phyloP scores from a whole-genome alignment of 805 yeast species.

The Starmerella vitae region DNA sequence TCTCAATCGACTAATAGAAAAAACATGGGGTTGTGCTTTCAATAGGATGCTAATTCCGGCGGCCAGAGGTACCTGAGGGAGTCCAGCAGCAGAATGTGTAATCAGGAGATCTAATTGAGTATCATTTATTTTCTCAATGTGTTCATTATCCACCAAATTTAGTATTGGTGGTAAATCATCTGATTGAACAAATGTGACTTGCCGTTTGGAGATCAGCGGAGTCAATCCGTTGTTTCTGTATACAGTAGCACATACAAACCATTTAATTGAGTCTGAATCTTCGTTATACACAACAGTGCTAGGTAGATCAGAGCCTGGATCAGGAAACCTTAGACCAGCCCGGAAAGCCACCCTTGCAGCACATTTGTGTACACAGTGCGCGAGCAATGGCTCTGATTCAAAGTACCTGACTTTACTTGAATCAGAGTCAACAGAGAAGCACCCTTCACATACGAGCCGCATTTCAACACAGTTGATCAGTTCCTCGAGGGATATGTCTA shows the following conservation, averaged over 20 bases:
- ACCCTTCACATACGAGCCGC: constrained; percentile 8
- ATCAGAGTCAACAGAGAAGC: not conserved
- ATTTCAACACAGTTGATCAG: constrained; percentile 1
- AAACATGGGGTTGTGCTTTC: constrained; percentile 1
- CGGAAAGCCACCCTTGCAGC: not conserved
- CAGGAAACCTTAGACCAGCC: constrained; percentile 10
- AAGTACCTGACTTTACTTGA: constrained; percentile 1
- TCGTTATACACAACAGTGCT: constrained; percentile 8
- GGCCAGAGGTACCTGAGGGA: constrained; percentile 12
- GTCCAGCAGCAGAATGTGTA: constrained; percentile 13
- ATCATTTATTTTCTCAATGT: constrained; percentile 5
- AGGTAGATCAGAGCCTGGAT: not conserved
- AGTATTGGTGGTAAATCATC: constrained; percentile 8
- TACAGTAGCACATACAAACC: constrained; percentile 8
- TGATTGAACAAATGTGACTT: constrained; percentile 4
- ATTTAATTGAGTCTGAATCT: constrained; percentile 2
- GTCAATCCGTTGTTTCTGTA: not conserved
- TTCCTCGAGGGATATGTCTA: constrained; percentile 1
- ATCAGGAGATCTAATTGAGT: constrained; percentile 3
- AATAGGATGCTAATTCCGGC: constrained; percentile 10
- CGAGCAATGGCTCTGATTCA: constrained; percentile 4
- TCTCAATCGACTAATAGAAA: constrained; percentile 5
- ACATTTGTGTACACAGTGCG: constrained; percentile 1
- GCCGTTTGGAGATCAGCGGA: not conserved
- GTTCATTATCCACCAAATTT: constrained; percentile 10